phyloP scores from a whole-genome alignment of 164 flowering plant genomes.

The Aristolochia fimbriata region DNA sequence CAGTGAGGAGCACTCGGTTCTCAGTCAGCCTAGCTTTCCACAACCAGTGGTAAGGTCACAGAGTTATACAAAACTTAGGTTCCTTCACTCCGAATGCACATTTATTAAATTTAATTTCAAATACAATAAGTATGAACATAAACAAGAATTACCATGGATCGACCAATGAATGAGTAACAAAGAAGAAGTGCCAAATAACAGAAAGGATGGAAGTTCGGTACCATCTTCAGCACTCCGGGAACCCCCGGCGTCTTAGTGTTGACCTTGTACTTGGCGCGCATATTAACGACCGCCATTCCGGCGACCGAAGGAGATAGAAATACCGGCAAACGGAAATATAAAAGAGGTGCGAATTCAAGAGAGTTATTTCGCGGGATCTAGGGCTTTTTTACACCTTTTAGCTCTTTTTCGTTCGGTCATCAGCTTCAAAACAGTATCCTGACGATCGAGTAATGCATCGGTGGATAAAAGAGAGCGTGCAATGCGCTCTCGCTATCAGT shows the following conservation, averaged over 20 bases:
- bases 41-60: no score
- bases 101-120: no score
- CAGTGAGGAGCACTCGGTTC: no score
- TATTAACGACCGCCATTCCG: conserved; percentile 13
- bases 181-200: background rate
- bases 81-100: background rate
- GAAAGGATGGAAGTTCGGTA: conserved; percentile 8
- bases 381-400: no score
- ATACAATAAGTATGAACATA: no score
- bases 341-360: background rate
- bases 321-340: background rate
- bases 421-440: background rate
- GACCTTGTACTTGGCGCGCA: conserved; percentile 63
- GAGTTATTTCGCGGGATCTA: no score
- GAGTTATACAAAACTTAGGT: no score
- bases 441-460: background rate
- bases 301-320: background rate
- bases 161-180: background rate
- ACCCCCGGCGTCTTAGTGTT: conserved; percentile 55
- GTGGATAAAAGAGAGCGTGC: background rate
- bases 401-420: background rate
- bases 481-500: background rate
- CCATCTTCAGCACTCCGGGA: conserved; percentile 62
- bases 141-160: no score
- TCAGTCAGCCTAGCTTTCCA: no score